Evolutionary conservation across 2,329 filamentous ascomycete species (phyloP).

Genomic region (Mycosphaerella arachidis): DNA sequence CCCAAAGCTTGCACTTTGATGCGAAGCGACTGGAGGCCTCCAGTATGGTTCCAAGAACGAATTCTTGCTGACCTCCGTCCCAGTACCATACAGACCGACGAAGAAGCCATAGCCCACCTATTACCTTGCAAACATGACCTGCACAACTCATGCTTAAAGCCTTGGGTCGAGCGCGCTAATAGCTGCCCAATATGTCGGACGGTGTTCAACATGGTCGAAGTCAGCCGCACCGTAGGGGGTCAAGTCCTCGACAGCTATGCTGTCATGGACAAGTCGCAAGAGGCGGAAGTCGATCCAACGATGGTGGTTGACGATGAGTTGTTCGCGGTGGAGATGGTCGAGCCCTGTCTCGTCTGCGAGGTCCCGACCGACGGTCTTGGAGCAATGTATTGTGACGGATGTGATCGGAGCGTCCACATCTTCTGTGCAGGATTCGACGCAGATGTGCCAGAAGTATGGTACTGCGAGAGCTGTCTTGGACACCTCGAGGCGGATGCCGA

Average conservation of each 20-base stretch:
- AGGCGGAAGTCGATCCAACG: constrained; percentile 80
- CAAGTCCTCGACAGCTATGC: constrained; percentile 55
- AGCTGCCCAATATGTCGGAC: constrained; percentile 96
- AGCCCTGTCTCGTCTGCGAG: constrained; percentile 81
- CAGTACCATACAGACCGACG: constrained; percentile 36
- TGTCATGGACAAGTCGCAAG: constrained; percentile 81
- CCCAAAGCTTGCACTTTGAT: constrained; percentile 24
- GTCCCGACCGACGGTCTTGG: constrained; percentile 75
- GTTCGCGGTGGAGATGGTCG: constrained; percentile 55
- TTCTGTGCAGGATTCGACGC: constrained; percentile 78
- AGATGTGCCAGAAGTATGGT: constrained; percentile 59
- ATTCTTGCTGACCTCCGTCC: constrained; percentile 24
- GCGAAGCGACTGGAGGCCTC: constrained; percentile 30
- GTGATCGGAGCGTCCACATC: constrained; percentile 84
- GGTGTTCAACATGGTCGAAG: constrained; percentile 82
- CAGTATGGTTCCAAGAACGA: constrained; percentile 21
- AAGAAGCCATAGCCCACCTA: constrained; percentile 56
- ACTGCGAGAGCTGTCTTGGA: constrained; percentile 73
- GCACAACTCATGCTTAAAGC: constrained; percentile 86
- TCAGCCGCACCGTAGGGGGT: constrained; percentile 70
- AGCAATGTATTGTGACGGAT: constrained; percentile 84
- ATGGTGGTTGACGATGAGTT: constrained; percentile 62
- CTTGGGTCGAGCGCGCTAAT: constrained; percentile 95
- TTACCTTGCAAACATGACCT: constrained; percentile 83
- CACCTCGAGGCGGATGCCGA: constrained; percentile 28